Conservation (phyloP, 305 asterid genomes). For the Plantago coronopus region DNA sequence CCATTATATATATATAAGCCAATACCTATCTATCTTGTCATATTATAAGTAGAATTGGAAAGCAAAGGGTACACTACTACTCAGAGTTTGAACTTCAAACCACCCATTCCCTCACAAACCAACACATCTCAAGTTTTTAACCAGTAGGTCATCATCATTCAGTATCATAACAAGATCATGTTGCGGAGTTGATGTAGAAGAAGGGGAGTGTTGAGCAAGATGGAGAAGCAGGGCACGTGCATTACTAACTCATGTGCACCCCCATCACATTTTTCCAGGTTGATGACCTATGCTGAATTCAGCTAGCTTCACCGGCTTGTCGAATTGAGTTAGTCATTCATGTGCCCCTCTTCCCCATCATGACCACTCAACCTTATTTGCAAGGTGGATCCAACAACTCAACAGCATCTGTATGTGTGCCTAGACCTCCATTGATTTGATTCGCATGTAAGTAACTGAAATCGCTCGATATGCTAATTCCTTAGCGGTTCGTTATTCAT, state of each 20-base stretch:
- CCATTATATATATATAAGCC: slow-evolving; percentile 6
- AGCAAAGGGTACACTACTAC: slow-evolving; percentile 19
- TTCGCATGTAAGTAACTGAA: too few relatives aligned
- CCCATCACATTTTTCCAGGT: not conserved
- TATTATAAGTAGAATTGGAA: slow-evolving; percentile 31
- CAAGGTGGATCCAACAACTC: not conserved
- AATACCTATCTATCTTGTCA: slow-evolving; percentile 16
- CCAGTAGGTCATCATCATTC: too few relatives aligned
- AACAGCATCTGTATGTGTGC: too few relatives aligned
- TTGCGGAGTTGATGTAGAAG: not conserved
- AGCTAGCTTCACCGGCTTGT: not conserved
- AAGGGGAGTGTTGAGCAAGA: slow-evolving; percentile 53
- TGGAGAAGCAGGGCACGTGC: slow-evolving; percentile 90
- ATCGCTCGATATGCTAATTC: too few relatives aligned
- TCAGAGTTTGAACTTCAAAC: not conserved
- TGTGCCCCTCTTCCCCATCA: slow-evolving; percentile 99
- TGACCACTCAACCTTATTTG: slow-evolving; percentile 58
- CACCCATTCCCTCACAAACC: slow-evolving; percentile 8
- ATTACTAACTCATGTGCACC: slow-evolving; percentile 8
- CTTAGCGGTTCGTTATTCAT: not conserved
- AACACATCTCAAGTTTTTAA: not conserved
- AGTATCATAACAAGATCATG: not conserved
- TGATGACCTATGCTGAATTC: not conserved
- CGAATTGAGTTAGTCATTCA: slow-evolving; percentile 22
- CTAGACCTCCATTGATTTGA: too few relatives aligned